Evolutionary conservation across 306 rosid species (phyloP).

Genomic region (Quercus mongolica): DNA sequence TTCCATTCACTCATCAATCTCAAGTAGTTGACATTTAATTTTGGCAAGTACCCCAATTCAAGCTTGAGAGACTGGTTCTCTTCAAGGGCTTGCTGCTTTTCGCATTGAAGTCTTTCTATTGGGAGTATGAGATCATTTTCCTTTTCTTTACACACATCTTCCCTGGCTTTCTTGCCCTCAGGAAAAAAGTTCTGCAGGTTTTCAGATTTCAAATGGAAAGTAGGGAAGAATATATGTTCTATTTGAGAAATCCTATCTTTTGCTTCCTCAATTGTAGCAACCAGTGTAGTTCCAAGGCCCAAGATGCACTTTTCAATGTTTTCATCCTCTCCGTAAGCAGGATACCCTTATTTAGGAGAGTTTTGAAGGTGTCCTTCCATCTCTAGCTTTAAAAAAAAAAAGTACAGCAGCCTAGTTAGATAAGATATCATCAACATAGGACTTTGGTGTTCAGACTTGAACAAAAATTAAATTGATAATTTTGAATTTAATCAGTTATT

Average conservation of each 20-base stretch:
- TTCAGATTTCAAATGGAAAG: conserved; percentile 42
- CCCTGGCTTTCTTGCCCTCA: conserved; percentile 30
- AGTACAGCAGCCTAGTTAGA: too few species aligned
- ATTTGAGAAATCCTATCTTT: conserved; percentile 71
- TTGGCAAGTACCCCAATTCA: conserved; percentile 33
- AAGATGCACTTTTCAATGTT: conserved; percentile 25
- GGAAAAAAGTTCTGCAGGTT: conserved; percentile 28
- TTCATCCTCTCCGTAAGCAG: conserved; percentile 27
- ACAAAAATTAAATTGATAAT: too few species aligned
- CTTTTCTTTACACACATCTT: conserved; percentile 34
- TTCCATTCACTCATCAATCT: conserved; percentile 37
- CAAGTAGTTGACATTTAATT: conserved; percentile 21
- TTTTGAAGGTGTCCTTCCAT: conserved; percentile 35
- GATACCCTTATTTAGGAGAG: conserved; percentile 26
- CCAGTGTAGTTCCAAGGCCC: conserved; percentile 69
- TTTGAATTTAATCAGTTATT: background rate
- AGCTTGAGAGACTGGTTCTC: conserved; percentile 32
- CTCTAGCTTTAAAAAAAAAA: background rate
- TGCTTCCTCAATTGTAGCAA: conserved; percentile 82
- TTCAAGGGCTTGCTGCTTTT: conserved; percentile 34
- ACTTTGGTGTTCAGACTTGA: too few species aligned
- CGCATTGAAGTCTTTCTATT: conserved; percentile 32
- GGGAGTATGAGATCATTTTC: conserved; percentile 30
- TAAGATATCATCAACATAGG: too few species aligned
- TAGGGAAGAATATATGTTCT: conserved; percentile 61